Percentiles rank a stretch among this genome's conserved stretches.
phyloP scores from a whole-genome alignment of 108 stramenopile species.

The Fragilaria crotonensis region DNA sequence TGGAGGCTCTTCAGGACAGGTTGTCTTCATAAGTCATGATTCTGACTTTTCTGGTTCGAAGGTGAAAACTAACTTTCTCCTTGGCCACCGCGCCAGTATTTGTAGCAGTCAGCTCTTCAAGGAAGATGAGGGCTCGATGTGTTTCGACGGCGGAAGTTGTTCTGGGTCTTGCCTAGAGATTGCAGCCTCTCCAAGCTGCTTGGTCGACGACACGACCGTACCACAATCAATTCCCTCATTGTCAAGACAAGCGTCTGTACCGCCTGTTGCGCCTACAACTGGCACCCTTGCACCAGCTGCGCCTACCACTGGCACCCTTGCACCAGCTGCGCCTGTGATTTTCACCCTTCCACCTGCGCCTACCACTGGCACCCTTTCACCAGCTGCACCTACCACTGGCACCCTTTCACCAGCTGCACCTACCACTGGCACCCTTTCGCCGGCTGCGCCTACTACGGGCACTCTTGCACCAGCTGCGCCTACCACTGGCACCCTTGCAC shows the following conservation, averaged over 20 bases:
- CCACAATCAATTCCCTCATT: not conserved
- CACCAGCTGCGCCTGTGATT: too few species aligned
- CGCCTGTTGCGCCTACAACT: not conserved
- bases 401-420: too few species aligned
- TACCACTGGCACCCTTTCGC: too few species aligned
- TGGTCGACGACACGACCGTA: not conserved
- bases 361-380: too few species aligned
- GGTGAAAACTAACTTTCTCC: not conserved
- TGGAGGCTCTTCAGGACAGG: not conserved
- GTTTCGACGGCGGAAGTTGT: not conserved
- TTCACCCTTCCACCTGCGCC: too few species aligned
- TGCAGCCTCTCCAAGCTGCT: not conserved
- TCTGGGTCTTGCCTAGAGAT: not conserved
- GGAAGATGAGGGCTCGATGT: not conserved
- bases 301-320: not conserved
- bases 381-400: too few species aligned
- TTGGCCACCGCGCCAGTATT: not conserved
- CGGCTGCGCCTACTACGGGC: too few species aligned
- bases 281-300: not conserved
- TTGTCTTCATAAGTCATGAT: not conserved
- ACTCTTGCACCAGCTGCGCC: too few species aligned
- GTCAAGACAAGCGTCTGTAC: not conserved
- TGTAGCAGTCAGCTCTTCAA: not conserved
- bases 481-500: too few species aligned
- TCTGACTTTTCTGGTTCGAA: not conserved